Percentiles rank a stretch among this genome's conserved stretches.
Conservation (phyloP, 2,329 filamentous ascomycete species). For the Westerdykella sp. region DNA sequence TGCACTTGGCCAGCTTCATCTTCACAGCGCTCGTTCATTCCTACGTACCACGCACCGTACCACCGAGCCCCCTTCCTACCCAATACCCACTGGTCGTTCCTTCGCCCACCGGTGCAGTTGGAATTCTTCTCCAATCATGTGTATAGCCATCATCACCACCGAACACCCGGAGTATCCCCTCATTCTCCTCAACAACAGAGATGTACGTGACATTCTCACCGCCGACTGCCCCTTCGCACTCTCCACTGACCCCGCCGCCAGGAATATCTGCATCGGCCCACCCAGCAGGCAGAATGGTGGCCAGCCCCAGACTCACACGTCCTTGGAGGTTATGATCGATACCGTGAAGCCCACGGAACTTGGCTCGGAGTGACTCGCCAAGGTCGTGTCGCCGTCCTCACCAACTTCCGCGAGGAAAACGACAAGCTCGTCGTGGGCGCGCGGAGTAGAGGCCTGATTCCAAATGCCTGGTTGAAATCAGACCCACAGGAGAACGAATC, state of each 20-base stretch:
- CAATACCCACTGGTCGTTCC: neutral
- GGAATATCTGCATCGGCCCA: constrained; percentile 59
- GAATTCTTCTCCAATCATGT: constrained; percentile 33
- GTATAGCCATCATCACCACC: constrained; percentile 46
- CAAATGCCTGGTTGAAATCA: constrained; percentile 53
- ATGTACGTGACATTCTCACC: constrained; percentile 26
- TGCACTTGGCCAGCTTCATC: too few species aligned
- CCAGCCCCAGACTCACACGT: constrained; percentile 49
- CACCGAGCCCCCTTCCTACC: too few species aligned
- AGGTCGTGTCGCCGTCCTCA: constrained; percentile 56
- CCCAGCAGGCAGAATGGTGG: constrained; percentile 56
- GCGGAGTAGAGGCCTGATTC: constrained; percentile 54
- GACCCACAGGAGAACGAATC: constrained; percentile 29
- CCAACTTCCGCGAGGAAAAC: constrained; percentile 56
- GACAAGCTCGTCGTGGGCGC: constrained; percentile 38
- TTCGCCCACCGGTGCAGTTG: neutral
- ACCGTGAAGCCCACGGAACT: constrained; percentile 54
- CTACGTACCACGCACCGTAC: too few species aligned
- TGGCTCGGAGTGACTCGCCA: constrained; percentile 59
- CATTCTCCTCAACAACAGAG: constrained; percentile 47
- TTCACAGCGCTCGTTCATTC: too few species aligned
- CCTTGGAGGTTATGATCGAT: constrained; percentile 56
- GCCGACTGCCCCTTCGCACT: neutral
- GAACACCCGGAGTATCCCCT: constrained; percentile 46
- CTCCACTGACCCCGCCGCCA: constrained; percentile 18